Evolutionary conservation across 1,284 basidiomycete species (phyloP).

Genomic region (Naganishia liquefaciens): DNA sequence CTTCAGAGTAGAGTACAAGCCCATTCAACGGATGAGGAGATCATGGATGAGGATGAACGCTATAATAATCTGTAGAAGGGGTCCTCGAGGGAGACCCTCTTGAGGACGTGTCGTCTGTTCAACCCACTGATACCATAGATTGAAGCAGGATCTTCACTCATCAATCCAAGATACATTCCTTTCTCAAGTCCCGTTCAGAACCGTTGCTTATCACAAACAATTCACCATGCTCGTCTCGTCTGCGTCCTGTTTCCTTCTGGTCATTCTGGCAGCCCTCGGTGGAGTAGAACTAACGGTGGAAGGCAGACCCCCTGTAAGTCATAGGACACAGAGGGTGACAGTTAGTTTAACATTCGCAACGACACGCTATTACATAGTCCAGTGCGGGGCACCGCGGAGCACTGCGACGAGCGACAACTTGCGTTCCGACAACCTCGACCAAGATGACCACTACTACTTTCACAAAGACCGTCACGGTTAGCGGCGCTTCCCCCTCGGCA

Average conservation of each 20-base stretch:
- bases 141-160: conserved; percentile 26
- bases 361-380: background rate
- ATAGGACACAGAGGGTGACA: too few species aligned
- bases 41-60: too few species aligned
- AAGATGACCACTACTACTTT: conserved; percentile 8
- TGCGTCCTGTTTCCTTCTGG: conserved; percentile 1
- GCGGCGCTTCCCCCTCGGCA: background rate
- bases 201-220: background rate
- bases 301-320: conserved; percentile 18
- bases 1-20: too few species aligned
- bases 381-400: background rate
- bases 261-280: conserved; percentile 2
- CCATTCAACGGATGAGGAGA: too few species aligned
- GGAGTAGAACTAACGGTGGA: background rate
- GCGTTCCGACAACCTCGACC: conserved; percentile 8
- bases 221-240: conserved; percentile 5
- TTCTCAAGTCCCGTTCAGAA: background rate
- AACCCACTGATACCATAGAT: background rate
- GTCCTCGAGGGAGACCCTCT: too few species aligned
- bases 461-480: conserved; percentile 17
- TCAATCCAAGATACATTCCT: conserved; percentile 2
- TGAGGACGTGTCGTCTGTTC: too few species aligned
- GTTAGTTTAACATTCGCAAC: too few species aligned
- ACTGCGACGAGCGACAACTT: conserved; percentile 1
- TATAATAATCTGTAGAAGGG: too few species aligned